phyloP scores from a whole-genome alignment of 129 eudicot species.

The Deinandra increscens region DNA sequence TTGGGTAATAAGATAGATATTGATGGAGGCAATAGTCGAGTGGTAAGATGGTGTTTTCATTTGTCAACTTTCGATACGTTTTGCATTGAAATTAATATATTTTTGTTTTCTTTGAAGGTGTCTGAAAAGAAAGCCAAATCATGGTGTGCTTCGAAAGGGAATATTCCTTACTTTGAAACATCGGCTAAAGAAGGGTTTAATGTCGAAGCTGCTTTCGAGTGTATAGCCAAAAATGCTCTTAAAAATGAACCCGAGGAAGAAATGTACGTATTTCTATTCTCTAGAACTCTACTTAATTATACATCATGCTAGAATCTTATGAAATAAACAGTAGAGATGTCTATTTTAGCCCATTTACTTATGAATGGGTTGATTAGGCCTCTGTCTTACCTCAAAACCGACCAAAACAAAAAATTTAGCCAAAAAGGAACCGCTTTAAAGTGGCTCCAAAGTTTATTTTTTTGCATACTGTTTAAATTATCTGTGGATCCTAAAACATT shows the following conservation, averaged over 20 bases:
- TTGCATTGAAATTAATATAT: background rate
- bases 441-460: background rate
- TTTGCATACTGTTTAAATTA: background rate
- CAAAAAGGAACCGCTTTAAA: background rate
- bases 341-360: background rate
- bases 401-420: background rate
- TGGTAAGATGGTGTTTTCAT: slow-evolving; percentile 38
- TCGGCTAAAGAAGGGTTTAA: slow-evolving; percentile 57
- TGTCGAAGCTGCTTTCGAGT: slow-evolving; percentile 59
- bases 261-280: slow-evolving; percentile 2
- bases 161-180: slow-evolving; percentile 54
- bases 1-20: slow-evolving; percentile 63
- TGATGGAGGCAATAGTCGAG: slow-evolving; percentile 65
- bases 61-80: background rate
- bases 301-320: background rate
- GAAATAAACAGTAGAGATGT: background rate
- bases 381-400: background rate
- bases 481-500: background rate
- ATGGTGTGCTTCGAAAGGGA: slow-evolving; percentile 62
- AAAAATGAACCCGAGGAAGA: slow-evolving; percentile 45
- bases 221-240: slow-evolving; percentile 52
- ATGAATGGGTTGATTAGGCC: background rate
- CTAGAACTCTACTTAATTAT: slow-evolving; percentile 4
- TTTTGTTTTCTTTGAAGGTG: slow-evolving; percentile 36
- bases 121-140: slow-evolving; percentile 64